A percentile compares a stretch with the other conserved stretches of the same genome.
Evolutionary conservation across 192 early-diverging fungal genomes (phyloP).

Genomic region (Podochytrium sp.): DNA sequence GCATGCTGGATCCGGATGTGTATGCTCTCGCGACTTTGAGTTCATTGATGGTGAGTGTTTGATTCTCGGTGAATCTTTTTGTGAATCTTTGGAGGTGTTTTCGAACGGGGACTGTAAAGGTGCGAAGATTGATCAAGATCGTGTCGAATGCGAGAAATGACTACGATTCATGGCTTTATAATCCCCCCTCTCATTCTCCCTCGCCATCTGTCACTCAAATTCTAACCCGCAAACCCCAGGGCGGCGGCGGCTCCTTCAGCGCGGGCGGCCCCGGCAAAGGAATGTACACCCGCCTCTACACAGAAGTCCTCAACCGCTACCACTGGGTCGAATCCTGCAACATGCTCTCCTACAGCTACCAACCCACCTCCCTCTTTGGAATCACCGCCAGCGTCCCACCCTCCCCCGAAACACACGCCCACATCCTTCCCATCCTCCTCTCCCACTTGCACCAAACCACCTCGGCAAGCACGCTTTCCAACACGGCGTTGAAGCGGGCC

Average conservation of each 20-base stretch:
- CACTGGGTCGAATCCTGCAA: slow-evolving; percentile 95
- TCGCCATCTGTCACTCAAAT: no score
- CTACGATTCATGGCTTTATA: no score
- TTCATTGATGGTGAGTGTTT: slow-evolving; percentile 70
- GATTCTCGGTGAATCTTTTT: no score
- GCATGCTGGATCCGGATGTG: slow-evolving; percentile 84
- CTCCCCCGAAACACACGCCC: slow-evolving; percentile 65
- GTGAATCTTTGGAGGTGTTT: neutral
- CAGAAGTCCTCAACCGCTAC: slow-evolving; percentile 91
- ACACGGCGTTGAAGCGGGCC: slow-evolving; percentile 76
- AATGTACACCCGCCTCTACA: slow-evolving; percentile 97
- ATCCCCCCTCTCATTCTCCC: no score
- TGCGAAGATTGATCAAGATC: neutral
- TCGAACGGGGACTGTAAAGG: neutral
- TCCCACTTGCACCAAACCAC: slow-evolving; percentile 81
- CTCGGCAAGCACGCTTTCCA: slow-evolving; percentile 49
- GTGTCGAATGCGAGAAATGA: neutral
- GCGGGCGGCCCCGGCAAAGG: slow-evolving; percentile 98
- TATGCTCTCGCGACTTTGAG: slow-evolving; percentile 91
- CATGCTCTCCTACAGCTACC: slow-evolving; percentile 75
- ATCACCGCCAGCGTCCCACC: slow-evolving; percentile 87
- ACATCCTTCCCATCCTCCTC: slow-evolving; percentile 80
- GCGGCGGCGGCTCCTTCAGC: slow-evolving; percentile 94
- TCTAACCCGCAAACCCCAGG: slow-evolving; percentile 34
- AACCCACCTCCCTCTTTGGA: slow-evolving; percentile 89